These are phyloP conservation scores for Xylaria bambusicola DNA, from an alignment of 495 filamentous ascomycete genomes.

Conservation along the genomic window DNA sequence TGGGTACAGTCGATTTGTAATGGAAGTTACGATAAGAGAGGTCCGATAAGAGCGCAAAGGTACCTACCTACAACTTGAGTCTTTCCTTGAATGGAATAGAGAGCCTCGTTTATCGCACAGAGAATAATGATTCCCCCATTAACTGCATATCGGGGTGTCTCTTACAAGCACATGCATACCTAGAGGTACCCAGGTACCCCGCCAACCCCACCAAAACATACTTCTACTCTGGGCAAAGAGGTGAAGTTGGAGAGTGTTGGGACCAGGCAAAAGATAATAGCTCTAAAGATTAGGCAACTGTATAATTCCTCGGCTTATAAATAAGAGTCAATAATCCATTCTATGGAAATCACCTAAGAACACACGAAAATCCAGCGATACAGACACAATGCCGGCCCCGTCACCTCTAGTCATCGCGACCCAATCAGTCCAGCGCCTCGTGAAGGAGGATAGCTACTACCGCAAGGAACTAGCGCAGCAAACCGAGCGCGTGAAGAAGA, in stretches of 20 bases:
- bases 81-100: too few species aligned
- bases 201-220: conserved; percentile 39
- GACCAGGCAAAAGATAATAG: too few species aligned
- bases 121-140: too few species aligned
- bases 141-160: too few species aligned
- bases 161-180: background rate
- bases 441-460: conserved; percentile 91
- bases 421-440: conserved; percentile 71
- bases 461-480: conserved; percentile 78
- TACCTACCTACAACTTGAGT: background rate
- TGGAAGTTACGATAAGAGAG: conserved; percentile 10
- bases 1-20: conserved; percentile 9
- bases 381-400: conserved; percentile 66
- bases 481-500: conserved; percentile 67
- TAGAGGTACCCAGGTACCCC: too few species aligned
- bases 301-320: conserved; percentile 9
- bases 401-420: conserved; percentile 73
- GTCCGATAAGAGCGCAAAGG: conserved; percentile 1
- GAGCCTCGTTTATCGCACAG: background rate
- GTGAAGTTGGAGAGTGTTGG: background rate
- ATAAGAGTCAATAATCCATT: too few species aligned
- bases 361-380: background rate
- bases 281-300: conserved; percentile 28
- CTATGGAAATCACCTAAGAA: background rate
- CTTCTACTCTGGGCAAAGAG: conserved; percentile 19